Conservation (phyloP, 2,329 filamentous ascomycete genomes). For the Trichophyton equinum region DNA sequence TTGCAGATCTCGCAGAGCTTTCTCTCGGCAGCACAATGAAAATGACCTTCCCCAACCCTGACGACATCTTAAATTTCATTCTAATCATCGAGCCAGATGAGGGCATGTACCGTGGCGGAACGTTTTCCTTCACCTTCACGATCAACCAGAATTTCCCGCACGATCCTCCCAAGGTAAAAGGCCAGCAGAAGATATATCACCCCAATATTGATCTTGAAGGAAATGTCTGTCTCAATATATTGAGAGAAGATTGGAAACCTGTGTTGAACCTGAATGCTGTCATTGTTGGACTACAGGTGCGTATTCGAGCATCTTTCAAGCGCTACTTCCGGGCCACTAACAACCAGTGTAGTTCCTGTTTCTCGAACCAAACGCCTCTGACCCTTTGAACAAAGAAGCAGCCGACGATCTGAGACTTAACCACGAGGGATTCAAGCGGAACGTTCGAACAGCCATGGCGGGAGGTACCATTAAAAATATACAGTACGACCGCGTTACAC, state of each 20-base stretch:
- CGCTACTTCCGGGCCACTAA: background rate
- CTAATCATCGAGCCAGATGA: slow-evolving; percentile 40
- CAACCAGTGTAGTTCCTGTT: slow-evolving; percentile 63
- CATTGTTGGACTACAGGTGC: slow-evolving; percentile 79
- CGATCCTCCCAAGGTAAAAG: slow-evolving; percentile 94
- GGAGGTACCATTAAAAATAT: slow-evolving; percentile 64
- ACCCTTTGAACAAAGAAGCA: slow-evolving; percentile 97
- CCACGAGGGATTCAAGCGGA: slow-evolving; percentile 79
- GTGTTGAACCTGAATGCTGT: slow-evolving; percentile 94
- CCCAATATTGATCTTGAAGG: slow-evolving; percentile 97
- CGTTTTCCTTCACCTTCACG: slow-evolving; percentile 78
- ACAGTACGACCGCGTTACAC: slow-evolving; percentile 65
- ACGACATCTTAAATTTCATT: slow-evolving; percentile 45
- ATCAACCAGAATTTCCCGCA: slow-evolving; percentile 95
- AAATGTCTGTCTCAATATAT: slow-evolving; percentile 94
- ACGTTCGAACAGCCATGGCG: slow-evolving; percentile 71
- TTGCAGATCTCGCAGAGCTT: slow-evolving; percentile 36
- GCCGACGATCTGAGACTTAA: slow-evolving; percentile 82
- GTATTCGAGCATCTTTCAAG: slow-evolving; percentile 14
- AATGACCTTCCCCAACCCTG: slow-evolving; percentile 44
- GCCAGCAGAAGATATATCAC: slow-evolving; percentile 96
- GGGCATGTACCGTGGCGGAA: slow-evolving; percentile 73
- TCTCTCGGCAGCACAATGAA: slow-evolving; percentile 45
- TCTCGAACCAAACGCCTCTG: slow-evolving; percentile 90
- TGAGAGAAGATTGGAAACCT: slow-evolving; percentile 98